Base-by-base conservation (phyloP, 2,329 filamentous ascomycete genomes). In the Cladobotryum protrusum region DNA sequence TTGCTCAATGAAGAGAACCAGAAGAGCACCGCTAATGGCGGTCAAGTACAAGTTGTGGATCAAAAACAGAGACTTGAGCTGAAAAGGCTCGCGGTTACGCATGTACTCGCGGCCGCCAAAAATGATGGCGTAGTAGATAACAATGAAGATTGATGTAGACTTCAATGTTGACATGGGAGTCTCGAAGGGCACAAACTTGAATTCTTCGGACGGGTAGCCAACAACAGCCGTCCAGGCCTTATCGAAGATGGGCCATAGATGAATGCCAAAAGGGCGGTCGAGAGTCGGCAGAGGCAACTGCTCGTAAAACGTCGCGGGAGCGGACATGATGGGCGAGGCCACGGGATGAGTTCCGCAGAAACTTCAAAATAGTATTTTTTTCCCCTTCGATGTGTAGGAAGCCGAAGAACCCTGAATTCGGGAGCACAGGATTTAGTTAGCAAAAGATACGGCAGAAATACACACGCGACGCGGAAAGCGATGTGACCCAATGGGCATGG, bases 21-120 rank as follows among this genome's bases (percentile, higher is more conserved):
- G 72, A 47, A 99, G 80, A 46, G 82, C 76, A 53, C 74, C 86
- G 68, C 89, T 95, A 75, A 96, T 89, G 58, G 81, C 74, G 43
- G 92, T 97, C 65, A 99, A 77, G 75, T 91, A 84, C 63, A 97
- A 86, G 79, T 99, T 99, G 82, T 99, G 92, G 66, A 96, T 80
- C 74, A 96, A 87, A 79, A 97, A 97, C 52, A 93, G 75, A 14
- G 79, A 76, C 76, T 89, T 93, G 65, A 97, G 81, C 79, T 95
- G 88, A 75, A 93, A 86, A 18, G 92, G 79, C 66, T 85, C 78
- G 56, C 89, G 82, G 64, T 87, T 85, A 72, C 89, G 88, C 93
- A 99, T 97, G 61, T 90, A 67, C 72, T 95, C 89, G 57, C 92
- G 82, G 53, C 92, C 93, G 56, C 91, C 91, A 59, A 97, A 95